Evolutionary conservation across 768 basidiomycete genomes (phyloP).

Genomic region (Psilocybe cyanescens): DNA sequence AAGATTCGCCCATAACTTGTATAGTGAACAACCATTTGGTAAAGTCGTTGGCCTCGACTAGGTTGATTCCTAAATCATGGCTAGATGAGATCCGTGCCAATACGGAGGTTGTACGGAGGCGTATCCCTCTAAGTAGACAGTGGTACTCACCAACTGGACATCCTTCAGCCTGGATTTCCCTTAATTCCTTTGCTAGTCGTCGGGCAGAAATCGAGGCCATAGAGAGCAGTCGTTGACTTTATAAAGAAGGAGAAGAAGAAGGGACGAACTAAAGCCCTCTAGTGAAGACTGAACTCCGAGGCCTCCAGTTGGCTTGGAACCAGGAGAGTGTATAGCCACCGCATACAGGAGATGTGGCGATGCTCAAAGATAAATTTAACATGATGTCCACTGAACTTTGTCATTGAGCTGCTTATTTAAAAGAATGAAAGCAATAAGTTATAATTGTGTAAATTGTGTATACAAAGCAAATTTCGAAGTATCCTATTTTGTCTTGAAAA

Average conservation of each 20-base stretch:
- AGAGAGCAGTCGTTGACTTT: neutral
- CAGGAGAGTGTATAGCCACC: slow-evolving; percentile 1
- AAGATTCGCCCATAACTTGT: slow-evolving; percentile 82
- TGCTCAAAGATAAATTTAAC: neutral
- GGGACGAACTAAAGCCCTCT: neutral
- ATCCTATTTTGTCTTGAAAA: too few relatives aligned
- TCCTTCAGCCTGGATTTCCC: slow-evolving; percentile 66
- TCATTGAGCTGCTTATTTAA: neutral
- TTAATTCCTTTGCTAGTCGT: slow-evolving; percentile 73
- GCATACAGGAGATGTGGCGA: neutral
- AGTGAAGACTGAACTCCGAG: neutral
- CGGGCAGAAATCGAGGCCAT: slow-evolving; percentile 70
- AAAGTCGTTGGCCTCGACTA: slow-evolving; percentile 79
- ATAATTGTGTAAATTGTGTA: too few relatives aligned
- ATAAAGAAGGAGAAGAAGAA: neutral
- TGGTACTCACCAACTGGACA: slow-evolving; percentile 61
- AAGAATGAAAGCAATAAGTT: too few relatives aligned
- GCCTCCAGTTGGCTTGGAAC: neutral
- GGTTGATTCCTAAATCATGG: slow-evolving; percentile 60
- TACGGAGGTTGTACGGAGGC: neutral
- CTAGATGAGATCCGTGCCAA: neutral
- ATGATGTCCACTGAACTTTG: neutral
- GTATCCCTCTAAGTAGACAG: neutral
- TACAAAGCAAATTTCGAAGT: too few relatives aligned
- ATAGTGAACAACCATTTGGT: slow-evolving; percentile 78